Evolutionary conservation across 2,329 filamentous ascomycete genomes (phyloP), one percentile per base, ranked within the genome.

Genomic region (Arachnomyces sp.): DNA sequence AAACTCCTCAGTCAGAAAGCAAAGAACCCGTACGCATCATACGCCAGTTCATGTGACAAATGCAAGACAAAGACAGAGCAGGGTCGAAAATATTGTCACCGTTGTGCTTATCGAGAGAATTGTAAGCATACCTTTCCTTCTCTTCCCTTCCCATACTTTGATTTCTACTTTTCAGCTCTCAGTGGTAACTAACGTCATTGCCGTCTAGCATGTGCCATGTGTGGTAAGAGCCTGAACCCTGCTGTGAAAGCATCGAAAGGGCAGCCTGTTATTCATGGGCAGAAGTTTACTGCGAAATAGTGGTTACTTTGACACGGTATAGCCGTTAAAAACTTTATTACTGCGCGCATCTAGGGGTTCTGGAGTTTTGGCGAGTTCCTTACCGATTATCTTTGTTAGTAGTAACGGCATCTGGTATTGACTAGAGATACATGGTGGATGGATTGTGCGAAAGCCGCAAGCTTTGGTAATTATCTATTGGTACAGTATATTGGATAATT

Each of bases 31-130:
- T 82, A 79, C 49, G 77, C 77, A 2, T 70, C 76, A 39, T 81
- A 81, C 55, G 70, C 77, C 7, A 77, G 74, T 51, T 71, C 73
- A 0, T 82, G 78, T 51, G 68, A 70, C 7, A 69, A 67, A 30
- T 82, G 78, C 67, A 81, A 78, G 57, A 74, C 73, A 18, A 81
- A 80, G 56, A 70, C 77, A n/a, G 70, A 77, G 8, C 70, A 77
- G 50, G 78, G 78, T 9, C 69, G 71, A 53, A 74, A 73, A 35
- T 76, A 66, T 46, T 82, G 78, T 51, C 73, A 81, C 46, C 70
- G 71, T 32, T 82, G 78, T 55, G 76, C 78, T 9, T 82, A 80
- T 58, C 71, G 74, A 52, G 68, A 70, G 44, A 74, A 81, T 54
- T 65, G 77, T 79, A 58, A 47, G 70, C 59, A n/a, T n/a, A n/a